A percentile compares a stretch with the other conserved stretches of the same genome.
Evolutionary conservation across 1,284 basidiomycete species (phyloP).

Genomic region (Schizophyllum amplum): DNA sequence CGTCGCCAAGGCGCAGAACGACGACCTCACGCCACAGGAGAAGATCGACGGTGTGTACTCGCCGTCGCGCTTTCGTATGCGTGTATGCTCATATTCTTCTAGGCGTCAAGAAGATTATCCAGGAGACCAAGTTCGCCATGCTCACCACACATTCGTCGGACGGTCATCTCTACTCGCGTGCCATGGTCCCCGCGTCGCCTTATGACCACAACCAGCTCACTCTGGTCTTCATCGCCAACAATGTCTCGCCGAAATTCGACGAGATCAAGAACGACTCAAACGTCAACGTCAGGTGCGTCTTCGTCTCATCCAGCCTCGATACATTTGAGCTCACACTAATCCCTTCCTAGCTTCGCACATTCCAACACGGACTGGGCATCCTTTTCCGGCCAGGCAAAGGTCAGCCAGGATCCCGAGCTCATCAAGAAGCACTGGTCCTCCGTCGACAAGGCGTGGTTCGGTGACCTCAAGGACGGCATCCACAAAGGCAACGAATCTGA

Average conservation of each 20-base stretch:
- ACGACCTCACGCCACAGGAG: constrained; percentile 45
- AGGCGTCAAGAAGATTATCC: constrained; percentile 58
- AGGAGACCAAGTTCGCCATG: constrained; percentile 64
- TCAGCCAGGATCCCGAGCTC: constrained; percentile 54
- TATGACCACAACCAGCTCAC: constrained; percentile 33
- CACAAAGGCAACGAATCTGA: constrained; percentile 79
- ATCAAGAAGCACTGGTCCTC: constrained; percentile 68
- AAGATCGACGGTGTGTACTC: constrained; percentile 50
- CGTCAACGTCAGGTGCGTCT: constrained; percentile 77
- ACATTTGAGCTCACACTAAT: not conserved
- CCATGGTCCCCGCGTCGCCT: constrained; percentile 74
- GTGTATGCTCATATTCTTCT: not conserved
- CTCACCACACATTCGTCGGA: constrained; percentile 71
- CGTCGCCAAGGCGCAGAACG: constrained; percentile 49
- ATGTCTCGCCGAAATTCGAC: constrained; percentile 66
- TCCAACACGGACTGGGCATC: constrained; percentile 14
- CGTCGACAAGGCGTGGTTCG: constrained; percentile 67
- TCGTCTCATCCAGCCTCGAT: constrained; percentile 36
- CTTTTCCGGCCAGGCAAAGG: constrained; percentile 64
- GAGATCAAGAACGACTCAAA: constrained; percentile 71
- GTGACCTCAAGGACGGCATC: constrained; percentile 79
- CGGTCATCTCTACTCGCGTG: constrained; percentile 74
- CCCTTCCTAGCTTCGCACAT: not conserved
- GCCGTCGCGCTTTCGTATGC: not conserved
- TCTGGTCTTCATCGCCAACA: constrained; percentile 74